phyloP scores from a whole-genome alignment of 1,284 basidiomycete species.

The Anthracocystis panici-leucophaei region DNA sequence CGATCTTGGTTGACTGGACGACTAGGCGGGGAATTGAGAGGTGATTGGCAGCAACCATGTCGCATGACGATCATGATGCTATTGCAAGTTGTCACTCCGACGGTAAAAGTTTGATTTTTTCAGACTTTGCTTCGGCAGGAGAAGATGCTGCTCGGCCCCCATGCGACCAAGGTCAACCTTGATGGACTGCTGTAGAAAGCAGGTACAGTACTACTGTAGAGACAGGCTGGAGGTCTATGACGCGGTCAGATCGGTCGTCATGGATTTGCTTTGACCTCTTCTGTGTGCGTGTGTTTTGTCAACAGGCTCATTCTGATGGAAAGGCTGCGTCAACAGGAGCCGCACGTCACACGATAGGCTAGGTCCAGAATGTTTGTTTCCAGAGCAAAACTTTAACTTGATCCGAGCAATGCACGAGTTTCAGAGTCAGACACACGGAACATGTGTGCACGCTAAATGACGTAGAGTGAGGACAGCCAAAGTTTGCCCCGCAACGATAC shows the following conservation, averaged over 20 bases:
- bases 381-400: too few relatives aligned
- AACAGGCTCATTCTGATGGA: too few relatives aligned
- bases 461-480: too few relatives aligned
- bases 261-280: too few relatives aligned
- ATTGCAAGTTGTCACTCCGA: conserved; percentile 9
- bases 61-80: conserved; percentile 21
- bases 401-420: too few relatives aligned
- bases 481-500: too few relatives aligned
- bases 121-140: background rate
- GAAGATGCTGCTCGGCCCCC: conserved; percentile 1
- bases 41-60: conserved; percentile 3
- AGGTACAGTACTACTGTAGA: background rate
- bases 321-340: too few relatives aligned
- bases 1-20: conserved; percentile 25
- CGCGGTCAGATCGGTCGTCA: too few relatives aligned
- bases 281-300: background rate
- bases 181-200: background rate
- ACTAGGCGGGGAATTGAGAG: conserved; percentile 14
- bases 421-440: too few relatives aligned
- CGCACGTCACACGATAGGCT: too few relatives aligned
- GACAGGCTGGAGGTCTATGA: background rate
- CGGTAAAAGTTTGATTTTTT: background rate
- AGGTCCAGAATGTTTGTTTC: too few relatives aligned
- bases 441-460: too few relatives aligned
- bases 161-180: background rate